A percentile compares a stretch with the other conserved stretches of the same genome.
Conservation (phyloP, 2,329 filamentous ascomycete species). For the Grosmannia serpens region DNA sequence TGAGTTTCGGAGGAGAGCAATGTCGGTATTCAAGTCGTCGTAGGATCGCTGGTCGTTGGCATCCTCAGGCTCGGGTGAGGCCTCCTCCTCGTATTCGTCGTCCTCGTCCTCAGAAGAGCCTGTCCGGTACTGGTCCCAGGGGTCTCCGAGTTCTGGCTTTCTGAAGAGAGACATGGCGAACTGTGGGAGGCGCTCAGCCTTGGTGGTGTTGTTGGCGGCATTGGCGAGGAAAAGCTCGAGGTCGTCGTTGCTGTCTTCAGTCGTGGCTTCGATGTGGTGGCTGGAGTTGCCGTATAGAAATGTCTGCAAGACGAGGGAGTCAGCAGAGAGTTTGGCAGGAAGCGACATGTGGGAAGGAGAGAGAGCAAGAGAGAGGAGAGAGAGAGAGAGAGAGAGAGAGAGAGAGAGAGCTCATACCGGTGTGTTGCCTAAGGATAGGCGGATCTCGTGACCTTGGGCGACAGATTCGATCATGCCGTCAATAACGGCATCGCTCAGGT, state of each 20-base stretch:
- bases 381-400: slow-evolving; percentile 1
- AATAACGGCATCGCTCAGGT: slow-evolving; percentile 45
- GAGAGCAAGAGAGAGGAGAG: no score
- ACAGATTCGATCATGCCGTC: slow-evolving; percentile 52
- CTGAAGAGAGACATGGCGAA: slow-evolving; percentile 39
- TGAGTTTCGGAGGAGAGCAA: slow-evolving; percentile 36
- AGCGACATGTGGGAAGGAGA: not conserved
- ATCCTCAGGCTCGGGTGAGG: slow-evolving; percentile 10
- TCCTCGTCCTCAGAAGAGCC: slow-evolving; percentile 12
- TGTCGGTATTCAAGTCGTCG: slow-evolving; percentile 34
- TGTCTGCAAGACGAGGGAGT: slow-evolving; percentile 24
- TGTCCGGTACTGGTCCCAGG: slow-evolving; percentile 9
- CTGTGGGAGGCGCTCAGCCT: slow-evolving; percentile 36
- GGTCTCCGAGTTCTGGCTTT: slow-evolving; percentile 21
- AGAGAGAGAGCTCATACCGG: slow-evolving; percentile 39
- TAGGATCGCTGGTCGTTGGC: slow-evolving; percentile 16
- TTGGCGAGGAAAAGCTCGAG: slow-evolving; percentile 38
- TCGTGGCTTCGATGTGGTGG: slow-evolving; percentile 30
- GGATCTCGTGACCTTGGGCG: slow-evolving; percentile 42
- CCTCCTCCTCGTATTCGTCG: slow-evolving; percentile 11
- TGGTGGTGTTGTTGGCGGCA: slow-evolving; percentile 33
- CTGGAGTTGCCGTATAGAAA: slow-evolving; percentile 41
- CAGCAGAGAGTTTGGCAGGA: not conserved
- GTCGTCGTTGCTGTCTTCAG: slow-evolving; percentile 33
- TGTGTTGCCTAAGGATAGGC: slow-evolving; percentile 43